Evolutionary conservation across 148 eudicot species (phyloP), one percentile per base, ranked within the genome.

Genomic region (Rhododendron mucronatum): DNA sequence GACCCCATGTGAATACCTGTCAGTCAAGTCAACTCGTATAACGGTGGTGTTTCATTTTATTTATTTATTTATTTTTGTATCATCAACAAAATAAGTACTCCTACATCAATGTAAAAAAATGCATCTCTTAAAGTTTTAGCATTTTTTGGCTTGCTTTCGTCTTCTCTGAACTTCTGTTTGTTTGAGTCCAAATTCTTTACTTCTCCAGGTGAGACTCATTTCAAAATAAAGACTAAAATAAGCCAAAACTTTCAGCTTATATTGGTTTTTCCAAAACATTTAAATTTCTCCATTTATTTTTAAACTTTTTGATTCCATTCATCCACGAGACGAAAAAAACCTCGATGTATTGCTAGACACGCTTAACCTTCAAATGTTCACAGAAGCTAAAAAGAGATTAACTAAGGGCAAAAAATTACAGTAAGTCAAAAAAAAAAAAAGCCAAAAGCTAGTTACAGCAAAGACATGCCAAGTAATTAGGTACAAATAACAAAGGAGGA

Each of bases 1-100:
- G 99, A 84, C 99, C 99, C 99, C 99, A 97, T 47, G 99, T 97
- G 82, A 94, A 95, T 21, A 97, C 98, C 99, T 97, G 91, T 87
- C 86, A 88, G 73, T 16, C 86, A 88, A 47, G 71, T 21, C 67
- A 86, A 83, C 44, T 53, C 84, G 15, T 33, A 71, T 30, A 33
- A 30, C 18, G 0, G 37, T 71, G 1, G 1, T 30, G 39, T 71
- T 71, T 33, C 76, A 4, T 33, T 71, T 15, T 69, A 4, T 1
- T 14, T 33, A 33, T 33, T 33, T 33, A 33, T 33, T 33, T 30
- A 4, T 67, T 71, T 71, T 30, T 12, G 2, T 7, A 71, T 71
- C 39, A 30, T 71, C 2, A 71, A 71, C 41, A 71, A 4, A n/a
- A 71, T 30, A 30, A 71, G 39, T 14, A 30, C 44, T 39, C 44